Evolutionary conservation across 176 grass and related monocot genomes (phyloP).

Genomic region (Melocanna baccifera): DNA sequence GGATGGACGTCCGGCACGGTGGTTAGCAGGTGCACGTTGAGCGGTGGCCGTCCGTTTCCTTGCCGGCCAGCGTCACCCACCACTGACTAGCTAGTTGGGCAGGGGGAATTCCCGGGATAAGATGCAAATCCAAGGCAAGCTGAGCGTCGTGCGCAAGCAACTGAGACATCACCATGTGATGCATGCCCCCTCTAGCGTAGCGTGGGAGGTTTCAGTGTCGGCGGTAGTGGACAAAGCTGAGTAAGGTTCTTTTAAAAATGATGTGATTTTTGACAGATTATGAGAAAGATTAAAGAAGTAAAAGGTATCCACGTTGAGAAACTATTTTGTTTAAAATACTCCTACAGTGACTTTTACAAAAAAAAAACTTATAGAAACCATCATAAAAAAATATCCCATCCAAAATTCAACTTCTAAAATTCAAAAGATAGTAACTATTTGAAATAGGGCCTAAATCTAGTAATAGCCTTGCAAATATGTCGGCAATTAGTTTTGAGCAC

Average conservation of each 20-base stretch:
- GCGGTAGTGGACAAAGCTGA: not conserved
- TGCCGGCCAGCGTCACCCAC: not conserved
- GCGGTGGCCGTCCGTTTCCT: not conserved
- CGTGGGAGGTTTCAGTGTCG: not conserved
- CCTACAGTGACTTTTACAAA: no score
- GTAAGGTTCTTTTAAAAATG: no score
- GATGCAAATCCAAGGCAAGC: not conserved
- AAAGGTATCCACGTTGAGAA: accelerated
- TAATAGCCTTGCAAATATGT: no score
- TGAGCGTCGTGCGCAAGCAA: not conserved
- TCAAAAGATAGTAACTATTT: no score
- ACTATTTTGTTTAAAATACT: no score
- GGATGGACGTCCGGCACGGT: not conserved
- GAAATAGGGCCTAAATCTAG: not conserved
- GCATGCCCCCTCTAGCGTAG: not conserved
- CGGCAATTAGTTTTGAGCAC: not conserved
- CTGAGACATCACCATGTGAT: not conserved
- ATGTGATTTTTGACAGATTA: no score
- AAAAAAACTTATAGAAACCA: no score
- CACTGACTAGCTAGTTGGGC: not conserved
- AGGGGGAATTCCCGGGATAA: not conserved
- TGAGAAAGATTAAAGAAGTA: no score
- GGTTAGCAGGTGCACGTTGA: not conserved
- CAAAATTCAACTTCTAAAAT: no score
- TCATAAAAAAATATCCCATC: accelerated